Evolutionary conservation across 306 rosid species (phyloP), one percentile per base, ranked within the genome.

Genomic region (Vigna reflexopilosa): DNA sequence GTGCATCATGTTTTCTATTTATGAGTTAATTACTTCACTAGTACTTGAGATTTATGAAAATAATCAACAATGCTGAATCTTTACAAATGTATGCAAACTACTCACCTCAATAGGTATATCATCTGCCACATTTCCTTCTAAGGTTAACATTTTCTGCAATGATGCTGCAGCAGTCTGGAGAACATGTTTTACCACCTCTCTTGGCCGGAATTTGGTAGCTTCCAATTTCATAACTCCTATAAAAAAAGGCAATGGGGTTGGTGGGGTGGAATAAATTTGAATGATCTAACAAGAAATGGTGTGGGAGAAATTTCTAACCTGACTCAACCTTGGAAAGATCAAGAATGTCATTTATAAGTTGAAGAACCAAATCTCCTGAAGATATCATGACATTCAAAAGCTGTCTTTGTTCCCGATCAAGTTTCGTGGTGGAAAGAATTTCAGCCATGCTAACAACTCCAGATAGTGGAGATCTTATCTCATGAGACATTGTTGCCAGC

Each of bases 251-350:
- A 19, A 2, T 3, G 5, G 24, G 15, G 17, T 77, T 83, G 63
- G 47, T 47, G 77, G 63, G 49, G 22, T 15, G 14, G 13, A 62
- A 62, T 30, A 78, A 51, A 72, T 65, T 65, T 72, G 49, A 65
- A 66, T 71, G 56, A 67, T 72, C 56, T 38, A 50, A 51, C 47
- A 48, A 65, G 40, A 7, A 75, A 54, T 13, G 24, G 34, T 45
- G 26, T 5, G 55, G 67, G 63, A 71, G 72, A 77, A 81, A 69
- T 62, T 83, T 77, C 89, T 70, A 69, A 95, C 99, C 99, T 88
- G 98, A 96, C 86, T 96, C 99, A 49, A 96, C 99, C 88, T 96
- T 96, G 67, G 99, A 96, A 80, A 96, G 97, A 85, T 96, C 99
- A 76, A 96, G 97, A 85, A 96, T 93, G 87, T 96, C 98, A 73